Conservation (phyloP, 129 eudicot genomes). For the Calendula officinalis region DNA sequence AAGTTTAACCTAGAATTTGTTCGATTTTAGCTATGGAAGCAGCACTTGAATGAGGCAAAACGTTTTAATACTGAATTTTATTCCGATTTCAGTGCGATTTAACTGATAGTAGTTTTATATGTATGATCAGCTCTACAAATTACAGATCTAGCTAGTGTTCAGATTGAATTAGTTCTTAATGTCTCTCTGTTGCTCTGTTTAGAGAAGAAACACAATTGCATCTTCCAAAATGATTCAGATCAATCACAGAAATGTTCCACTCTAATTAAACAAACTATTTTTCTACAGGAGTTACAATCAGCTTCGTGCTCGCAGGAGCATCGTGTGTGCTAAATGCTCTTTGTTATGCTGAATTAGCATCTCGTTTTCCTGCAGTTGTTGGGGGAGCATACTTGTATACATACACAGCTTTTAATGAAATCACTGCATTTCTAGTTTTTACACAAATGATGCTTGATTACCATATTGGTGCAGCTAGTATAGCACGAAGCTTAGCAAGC, state of each 20-base stretch:
- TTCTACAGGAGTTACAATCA: conserved; percentile 78
- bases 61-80: not conserved
- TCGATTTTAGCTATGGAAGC: not conserved
- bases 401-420: conserved; percentile 95
- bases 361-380: conserved; percentile 98
- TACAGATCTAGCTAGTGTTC: too few relatives aligned
- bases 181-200: not conserved
- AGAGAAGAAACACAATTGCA: not conserved
- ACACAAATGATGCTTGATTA: conserved; percentile 94
- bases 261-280: not conserved
- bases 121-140: too few relatives aligned
- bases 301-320: conserved; percentile 93
- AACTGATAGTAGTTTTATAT: too few relatives aligned
- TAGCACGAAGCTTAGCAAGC: conserved; percentile 95
- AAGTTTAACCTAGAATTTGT: not conserved
- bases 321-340: conserved; percentile 94
- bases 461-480: conserved; percentile 99
- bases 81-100: not conserved
- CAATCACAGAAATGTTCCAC: not conserved
- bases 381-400: conserved; percentile 96
- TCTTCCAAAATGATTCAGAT: not conserved
- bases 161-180: too few relatives aligned
- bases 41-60: not conserved
- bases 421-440: conserved; percentile 95
- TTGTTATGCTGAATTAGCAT: conserved; percentile 92